phyloP scores from a whole-genome alignment of 1,284 basidiomycete genomes.

The Mycena sp. region DNA sequence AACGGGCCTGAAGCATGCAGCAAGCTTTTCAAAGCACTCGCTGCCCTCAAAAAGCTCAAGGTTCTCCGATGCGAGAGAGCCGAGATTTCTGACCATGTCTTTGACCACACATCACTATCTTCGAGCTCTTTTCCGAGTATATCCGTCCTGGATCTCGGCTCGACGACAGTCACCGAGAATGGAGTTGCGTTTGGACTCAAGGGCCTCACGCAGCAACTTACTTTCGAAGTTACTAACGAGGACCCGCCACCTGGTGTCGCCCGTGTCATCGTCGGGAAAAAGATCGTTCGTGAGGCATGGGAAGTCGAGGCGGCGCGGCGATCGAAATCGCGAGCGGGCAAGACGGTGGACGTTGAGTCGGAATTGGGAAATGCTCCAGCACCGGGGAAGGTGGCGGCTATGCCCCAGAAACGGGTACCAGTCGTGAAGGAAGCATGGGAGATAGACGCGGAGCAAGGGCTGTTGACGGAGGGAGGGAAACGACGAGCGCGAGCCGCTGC shows the following conservation, averaged over 20 bases:
- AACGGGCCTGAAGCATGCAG: slow-evolving; percentile 39
- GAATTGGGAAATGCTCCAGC: slow-evolving; percentile 29
- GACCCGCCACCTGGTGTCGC: slow-evolving; percentile 61
- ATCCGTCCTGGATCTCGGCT: slow-evolving; percentile 67
- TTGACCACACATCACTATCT: slow-evolving; percentile 50
- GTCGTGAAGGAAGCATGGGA: slow-evolving; percentile 77
- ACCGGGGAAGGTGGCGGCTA: slow-evolving; percentile 28
- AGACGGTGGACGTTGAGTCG: slow-evolving; percentile 39
- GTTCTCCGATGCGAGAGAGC: slow-evolving; percentile 66
- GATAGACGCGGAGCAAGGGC: slow-evolving; percentile 76
- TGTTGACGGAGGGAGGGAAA: slow-evolving; percentile 75
- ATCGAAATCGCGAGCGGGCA: slow-evolving; percentile 47
- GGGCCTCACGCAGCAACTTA: slow-evolving; percentile 56
- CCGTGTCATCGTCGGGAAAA: slow-evolving; percentile 73
- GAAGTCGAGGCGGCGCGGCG: slow-evolving; percentile 75
- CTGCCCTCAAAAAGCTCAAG: slow-evolving; percentile 59
- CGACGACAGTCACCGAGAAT: slow-evolving; percentile 63
- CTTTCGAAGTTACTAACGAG: slow-evolving; percentile 61
- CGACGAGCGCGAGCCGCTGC: slow-evolving; percentile 67
- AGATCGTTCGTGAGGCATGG: slow-evolving; percentile 76
- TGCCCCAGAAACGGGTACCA: slow-evolving; percentile 39
- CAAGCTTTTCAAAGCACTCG: slow-evolving; percentile 58
- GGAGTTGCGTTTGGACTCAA: slow-evolving; percentile 56
- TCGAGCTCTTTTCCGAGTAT: slow-evolving; percentile 58
- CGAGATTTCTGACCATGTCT: slow-evolving; percentile 67